These are phyloP conservation scores for Rheum nobile DNA, from an alignment of 148 eudicot genomes.

Conservation along the genomic window DNA sequence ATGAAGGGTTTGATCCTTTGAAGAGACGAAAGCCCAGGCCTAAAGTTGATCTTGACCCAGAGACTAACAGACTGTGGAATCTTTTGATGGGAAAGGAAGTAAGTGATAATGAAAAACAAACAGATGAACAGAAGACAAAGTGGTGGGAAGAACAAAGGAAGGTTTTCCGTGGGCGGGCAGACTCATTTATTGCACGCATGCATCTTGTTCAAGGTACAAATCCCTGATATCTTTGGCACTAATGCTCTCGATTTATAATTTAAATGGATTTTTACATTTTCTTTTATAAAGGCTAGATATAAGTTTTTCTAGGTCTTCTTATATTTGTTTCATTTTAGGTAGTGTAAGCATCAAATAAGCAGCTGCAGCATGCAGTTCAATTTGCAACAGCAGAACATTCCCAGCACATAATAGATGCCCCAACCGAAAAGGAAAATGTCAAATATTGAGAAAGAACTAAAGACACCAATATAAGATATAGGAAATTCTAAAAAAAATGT, in stretches of 20 bases:
- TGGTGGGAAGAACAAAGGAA: slow-evolving; percentile 68
- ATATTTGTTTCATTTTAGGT: background rate
- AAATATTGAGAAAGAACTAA: background rate
- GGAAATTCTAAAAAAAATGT: background rate
- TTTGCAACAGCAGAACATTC: background rate
- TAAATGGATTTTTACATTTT: background rate
- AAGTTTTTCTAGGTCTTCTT: background rate
- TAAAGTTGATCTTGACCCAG: slow-evolving; percentile 65
- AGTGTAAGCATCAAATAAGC: background rate
- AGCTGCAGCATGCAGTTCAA: background rate
- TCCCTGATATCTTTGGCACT: background rate
- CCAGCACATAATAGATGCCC: background rate
- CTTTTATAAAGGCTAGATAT: background rate
- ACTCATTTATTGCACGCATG: slow-evolving; percentile 71
- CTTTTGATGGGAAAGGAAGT: slow-evolving; percentile 62
- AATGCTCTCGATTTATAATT: background rate
- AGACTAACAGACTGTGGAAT: slow-evolving; percentile 56
- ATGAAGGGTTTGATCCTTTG: slow-evolving; percentile 25
- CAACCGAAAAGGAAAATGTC: background rate
- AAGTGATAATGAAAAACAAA: slow-evolving; percentile 25
- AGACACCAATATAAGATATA: background rate
- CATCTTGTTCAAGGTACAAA: slow-evolving; percentile 66
- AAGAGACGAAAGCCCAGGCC: slow-evolving; percentile 44
- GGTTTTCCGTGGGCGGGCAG: slow-evolving; percentile 55
- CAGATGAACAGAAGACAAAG: slow-evolving; percentile 37